Base-by-base conservation (phyloP, 495 filamentous ascomycete genomes). In the Aspergillus conjunctus region DNA sequence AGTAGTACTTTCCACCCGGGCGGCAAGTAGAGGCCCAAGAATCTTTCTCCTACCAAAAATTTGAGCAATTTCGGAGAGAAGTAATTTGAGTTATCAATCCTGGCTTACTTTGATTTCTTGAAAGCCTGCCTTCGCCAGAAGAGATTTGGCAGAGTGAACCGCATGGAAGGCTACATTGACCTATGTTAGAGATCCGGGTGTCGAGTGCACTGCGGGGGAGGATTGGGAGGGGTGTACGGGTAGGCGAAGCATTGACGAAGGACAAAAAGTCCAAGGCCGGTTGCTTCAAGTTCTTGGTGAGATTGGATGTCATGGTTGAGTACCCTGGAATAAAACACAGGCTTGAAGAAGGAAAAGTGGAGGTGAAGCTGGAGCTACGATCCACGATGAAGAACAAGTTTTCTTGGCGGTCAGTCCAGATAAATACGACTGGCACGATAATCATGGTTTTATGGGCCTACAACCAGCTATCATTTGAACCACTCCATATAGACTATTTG, bases 211-310 rank as follows among this genome's bases (percentile, higher is more conserved):
- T 21, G 48, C 32, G n/a, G 4, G 9, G 50, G 48, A 10, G 33
- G 55, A 48, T 30, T 20, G 51, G 58, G 30, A 31, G 22, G 62
- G 87, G 62, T 85, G 62, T 85, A 98, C 94, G 93, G 59, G 93
- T 96, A 12, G 95, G 94, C 51, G 92, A 96, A 56, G 88, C 88
- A 75, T 97, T 94, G 71, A 98, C 87, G 79, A 96, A 98, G 71
- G 90, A 88, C 66, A 97, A 73, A 68, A 98, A 96, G 73, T 92
- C 90, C 76, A 89, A 77, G 53, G 90, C 92, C 59, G 82, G 77
- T 67, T 81, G 77, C 54, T 86, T 80, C 33, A 83, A 74, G 54
- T 83, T 82, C 54, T 69, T 61, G 20, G 67, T 65, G 44, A 69
- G 44, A 51, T 63, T 76, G 41, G 83, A 81, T 45, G 85, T 79